Evolutionary conservation across 2,329 filamentous ascomycete genomes (phyloP), one percentile per base, ranked within the genome.

Genomic region (Paecilomyces fulvus): DNA sequence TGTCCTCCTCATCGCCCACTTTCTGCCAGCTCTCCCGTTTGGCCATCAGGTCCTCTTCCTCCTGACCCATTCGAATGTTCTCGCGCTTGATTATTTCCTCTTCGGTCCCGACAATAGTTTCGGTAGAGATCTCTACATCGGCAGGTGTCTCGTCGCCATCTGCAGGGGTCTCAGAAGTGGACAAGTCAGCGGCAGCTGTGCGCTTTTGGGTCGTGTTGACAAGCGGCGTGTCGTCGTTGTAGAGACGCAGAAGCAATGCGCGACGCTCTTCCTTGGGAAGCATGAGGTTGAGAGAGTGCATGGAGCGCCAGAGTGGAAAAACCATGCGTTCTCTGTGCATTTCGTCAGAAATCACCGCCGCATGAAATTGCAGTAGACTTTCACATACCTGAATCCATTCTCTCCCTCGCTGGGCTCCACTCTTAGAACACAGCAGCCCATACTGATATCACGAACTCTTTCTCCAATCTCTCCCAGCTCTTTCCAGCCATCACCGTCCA

Each of bases 241-340:
- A 99, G 59, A 99, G 80, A 21, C 94, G 82, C 61, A 97, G 79
- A 64, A 97, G 77, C 90, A 97, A 95, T 0, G 94, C 94, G 23
- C 85, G 87, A 14, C 94, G 84, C 63, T 99, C 94, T 72, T 99
- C 94, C 78, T 99, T 99, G 52, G 94, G 92, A 67, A 99, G 80
- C 94, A 99, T 99, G 55, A 99, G 83, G 72, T 99, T 99, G 58
- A 97, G 80, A 20, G 88, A 92, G 64, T 92, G 86, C 59, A 95
- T 83, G 70, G 91, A 95, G 75, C 95, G 88, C 94, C 94, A 99
- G 28, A 99, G 78, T 3, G 94, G 94, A 17, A 99, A 80, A 1
- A 92, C 89, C 83, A 96, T 90, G 25, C 83, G 80, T 77, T 97
- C 92, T 54, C 76, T 79, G 55, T 50, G 23, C 43, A 53, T 7